Evolutionary conservation across 202 grass and related monocot species (phyloP), one percentile per base, ranked within the genome.

Genomic region (Eragrostis tef): DNA sequence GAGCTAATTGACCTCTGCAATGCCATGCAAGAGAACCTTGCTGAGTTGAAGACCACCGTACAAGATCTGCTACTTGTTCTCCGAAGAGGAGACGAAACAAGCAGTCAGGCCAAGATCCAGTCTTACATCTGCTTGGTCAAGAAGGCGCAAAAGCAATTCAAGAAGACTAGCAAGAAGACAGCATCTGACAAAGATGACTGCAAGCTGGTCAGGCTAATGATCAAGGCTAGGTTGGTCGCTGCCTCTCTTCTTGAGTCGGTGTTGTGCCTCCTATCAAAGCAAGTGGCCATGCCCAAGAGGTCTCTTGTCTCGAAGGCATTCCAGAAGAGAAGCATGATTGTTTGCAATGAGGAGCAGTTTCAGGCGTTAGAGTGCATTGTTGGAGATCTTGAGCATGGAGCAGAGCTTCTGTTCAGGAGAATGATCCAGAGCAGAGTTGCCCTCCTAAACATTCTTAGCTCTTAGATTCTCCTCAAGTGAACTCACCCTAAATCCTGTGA

Each of bases 361-460:
- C 77, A 72, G 78, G 73, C 75, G 44, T 52, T 85, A 20, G 88
- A 86, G 77, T 63, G 58, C 42, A 10, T 27, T 62, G 46, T 87
- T 13, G 70, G 83, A 67, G 83, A 77, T 64, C 80, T 97, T 78
- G 84, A 87, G 86, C 73, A 26, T 16, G 88, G 54, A 65, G 81
- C 78, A 24, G 90, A 87, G 31, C 79, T 79, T 29, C 39, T 92
- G 66, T 92, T 85, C 59, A 83, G 87, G 76, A 83, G 77, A 63
- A 71, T 93, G 74, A 84, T 93, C 74, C 86, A 88, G 64, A 86
- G 67, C 59, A 79, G 74, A 91, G 92, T 89, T 19, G 78, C 87
- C 14, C 93, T 95, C 43, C 72, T 92, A 17, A 95, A 95, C 75
- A 68, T 69, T 39, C 75, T 74, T 53, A 92, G 85, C 71, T 86